phyloP scores from a whole-genome alignment of 176 grass and related monocot genomes.

The Tillandsia fasciculata region DNA sequence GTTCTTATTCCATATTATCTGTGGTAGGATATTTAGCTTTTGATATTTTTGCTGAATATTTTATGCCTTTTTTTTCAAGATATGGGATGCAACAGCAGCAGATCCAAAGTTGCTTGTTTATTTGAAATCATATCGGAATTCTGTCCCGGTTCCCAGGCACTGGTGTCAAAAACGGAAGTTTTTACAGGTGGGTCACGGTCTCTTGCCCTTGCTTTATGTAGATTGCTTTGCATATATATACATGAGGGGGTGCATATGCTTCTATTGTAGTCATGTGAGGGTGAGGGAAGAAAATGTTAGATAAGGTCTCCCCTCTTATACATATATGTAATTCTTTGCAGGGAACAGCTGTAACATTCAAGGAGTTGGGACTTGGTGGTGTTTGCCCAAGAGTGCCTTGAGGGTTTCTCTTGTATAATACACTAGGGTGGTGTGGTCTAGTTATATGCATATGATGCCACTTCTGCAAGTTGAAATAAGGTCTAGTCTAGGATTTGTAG shows the following conservation, averaged over 20 bases:
- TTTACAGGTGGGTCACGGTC: slow-evolving; percentile 52
- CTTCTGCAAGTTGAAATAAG: slow-evolving; percentile 13
- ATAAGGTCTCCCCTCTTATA: slow-evolving; percentile 80
- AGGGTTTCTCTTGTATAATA: slow-evolving; percentile 30
- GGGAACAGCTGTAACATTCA: slow-evolving; percentile 45
- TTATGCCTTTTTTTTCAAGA: slow-evolving; percentile 22
- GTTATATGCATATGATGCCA: slow-evolving; percentile 32
- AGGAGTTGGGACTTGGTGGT: slow-evolving; percentile 48
- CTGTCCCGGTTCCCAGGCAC: slow-evolving; percentile 84
- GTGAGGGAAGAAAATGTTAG: slow-evolving; percentile 26
- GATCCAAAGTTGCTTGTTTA: slow-evolving; percentile 74
- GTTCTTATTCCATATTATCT: neutral
- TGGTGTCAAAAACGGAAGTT: slow-evolving; percentile 92
- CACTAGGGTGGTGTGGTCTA: slow-evolving; percentile 25
- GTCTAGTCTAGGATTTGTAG: slow-evolving; percentile 16
- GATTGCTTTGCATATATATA: slow-evolving; percentile 13
- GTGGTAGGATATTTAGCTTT: neutral
- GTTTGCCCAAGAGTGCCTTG: slow-evolving; percentile 15
- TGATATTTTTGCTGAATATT: neutral
- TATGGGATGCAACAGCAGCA: slow-evolving; percentile 80
- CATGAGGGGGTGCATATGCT: slow-evolving; percentile 8
- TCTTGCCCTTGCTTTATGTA: slow-evolving; percentile 7
- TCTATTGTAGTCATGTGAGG: slow-evolving; percentile 2
- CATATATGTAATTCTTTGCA: slow-evolving; percentile 68
- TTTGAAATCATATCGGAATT: slow-evolving; percentile 82